Evolutionary conservation across 805 yeast species (phyloP).

Genomic region (Isabelozyma gotoi): DNA sequence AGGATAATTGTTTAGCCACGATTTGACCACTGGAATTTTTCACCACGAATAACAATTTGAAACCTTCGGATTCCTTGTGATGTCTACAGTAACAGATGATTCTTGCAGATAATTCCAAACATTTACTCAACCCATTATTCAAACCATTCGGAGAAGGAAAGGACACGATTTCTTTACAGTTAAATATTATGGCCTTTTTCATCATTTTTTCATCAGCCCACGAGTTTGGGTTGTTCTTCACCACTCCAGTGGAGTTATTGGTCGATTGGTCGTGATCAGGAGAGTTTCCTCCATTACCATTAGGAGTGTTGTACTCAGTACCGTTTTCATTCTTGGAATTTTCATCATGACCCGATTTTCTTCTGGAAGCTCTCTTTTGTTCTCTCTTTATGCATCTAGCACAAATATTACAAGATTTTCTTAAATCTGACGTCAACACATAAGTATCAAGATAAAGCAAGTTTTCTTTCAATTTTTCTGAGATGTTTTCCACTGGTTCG

Average conservation of each 20-base stretch:
- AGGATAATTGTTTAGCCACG: conserved; percentile 69
- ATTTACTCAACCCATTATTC: conserved; percentile 28
- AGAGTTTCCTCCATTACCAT: not conserved
- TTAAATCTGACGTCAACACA: conserved; percentile 60
- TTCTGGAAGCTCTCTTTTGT: conserved; percentile 88
- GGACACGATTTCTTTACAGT: conserved; percentile 83
- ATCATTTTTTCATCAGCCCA: conserved; percentile 76
- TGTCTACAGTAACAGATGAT: conserved; percentile 96
- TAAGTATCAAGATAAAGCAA: conserved; percentile 72
- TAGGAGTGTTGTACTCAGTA: conserved; percentile 1
- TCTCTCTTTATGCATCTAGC: conserved; percentile 88
- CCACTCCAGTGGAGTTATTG: conserved; percentile 19
- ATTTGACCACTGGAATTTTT: conserved; percentile 60
- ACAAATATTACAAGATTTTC: conserved; percentile 70
- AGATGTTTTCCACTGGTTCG: conserved; percentile 46
- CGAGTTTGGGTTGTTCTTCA: conserved; percentile 57
- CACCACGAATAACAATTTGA: conserved; percentile 66
- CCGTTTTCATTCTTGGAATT: conserved; percentile 9
- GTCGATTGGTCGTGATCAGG: conserved; percentile 2
- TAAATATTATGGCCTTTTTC: conserved; percentile 85
- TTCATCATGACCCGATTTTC: conserved; percentile 55
- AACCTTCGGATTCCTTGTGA: conserved; percentile 86
- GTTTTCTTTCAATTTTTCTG: conserved; percentile 44
- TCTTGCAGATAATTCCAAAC: conserved; percentile 61
- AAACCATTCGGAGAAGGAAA: conserved; percentile 61